Base-by-base conservation (phyloP, 2,329 filamentous ascomycete genomes). In the Clarireedia sp. region DNA sequence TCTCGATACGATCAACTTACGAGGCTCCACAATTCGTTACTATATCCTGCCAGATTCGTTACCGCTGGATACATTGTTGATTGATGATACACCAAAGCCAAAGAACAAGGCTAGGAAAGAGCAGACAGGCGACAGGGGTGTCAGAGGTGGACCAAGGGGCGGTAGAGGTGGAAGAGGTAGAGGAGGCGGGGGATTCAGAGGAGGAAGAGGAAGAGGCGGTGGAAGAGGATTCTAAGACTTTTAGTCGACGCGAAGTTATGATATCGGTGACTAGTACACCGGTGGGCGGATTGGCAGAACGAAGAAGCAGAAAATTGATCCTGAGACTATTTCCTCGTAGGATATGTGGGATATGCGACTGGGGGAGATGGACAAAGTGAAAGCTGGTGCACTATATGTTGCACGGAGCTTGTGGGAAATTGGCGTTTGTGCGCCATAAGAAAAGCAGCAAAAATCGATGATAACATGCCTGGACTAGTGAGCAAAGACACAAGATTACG, bases 91-190 rank as follows among this genome's bases (percentile, higher is more conserved):
- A 67, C 90, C 92, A 51, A 99, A 99, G 79, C 92, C 94, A 59
- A 97, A 97, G 87, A 99, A 99, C 77, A 99, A 99, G 84, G 92
- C 94, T 24, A 83, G 92, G 70, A 99, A 99, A 80, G 94, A 97
- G 75, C 80, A 81, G 45, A 78, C 78, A 45, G 77, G 77, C 46
- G 70, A 74, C 19, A 64, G 74, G 46, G 70, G 75, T 23, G 69
- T 76, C 38, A 67, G 78, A 44, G 70, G 77, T 26, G 71, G 69
- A 17, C 58, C 68, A 41, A 71, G 74, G 60, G 71, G 74, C 55
- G 70, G 78, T 29, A 76, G 74, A 58, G 70, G 78, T 36, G 77
- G 82, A 38, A 78, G 81, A 21, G 67, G 71, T 46, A 59, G 63
- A 33, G 78, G 81, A 23, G 73, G 81, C 53, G 82, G 81, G 14